Conservation (phyloP, 2,329 filamentous ascomycete genomes). For the Apiospora aurea region DNA sequence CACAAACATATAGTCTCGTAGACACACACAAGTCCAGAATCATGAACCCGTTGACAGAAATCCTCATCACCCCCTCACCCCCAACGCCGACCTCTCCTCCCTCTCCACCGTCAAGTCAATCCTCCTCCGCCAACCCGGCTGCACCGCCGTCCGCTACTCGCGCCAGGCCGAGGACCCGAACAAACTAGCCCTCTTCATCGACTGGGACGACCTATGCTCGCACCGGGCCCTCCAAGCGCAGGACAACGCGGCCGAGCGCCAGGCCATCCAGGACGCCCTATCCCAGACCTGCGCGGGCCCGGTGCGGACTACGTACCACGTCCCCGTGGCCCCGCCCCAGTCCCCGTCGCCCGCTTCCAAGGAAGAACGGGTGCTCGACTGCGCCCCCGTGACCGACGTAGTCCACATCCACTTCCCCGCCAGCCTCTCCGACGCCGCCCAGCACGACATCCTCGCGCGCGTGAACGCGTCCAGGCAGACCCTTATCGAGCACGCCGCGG, state of each 20-base stretch:
- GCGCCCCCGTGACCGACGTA: conserved; percentile 31
- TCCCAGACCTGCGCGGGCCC: background rate
- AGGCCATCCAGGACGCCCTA: background rate
- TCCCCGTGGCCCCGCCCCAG: conserved; percentile 30
- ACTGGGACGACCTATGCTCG: conserved; percentile 34
- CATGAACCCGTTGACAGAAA: no score
- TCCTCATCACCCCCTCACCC: conserved; percentile 32
- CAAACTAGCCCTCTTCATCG: conserved; percentile 33
- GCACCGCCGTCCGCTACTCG: conserved; percentile 33
- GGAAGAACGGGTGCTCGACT: conserved; percentile 15
- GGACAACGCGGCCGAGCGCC: background rate
- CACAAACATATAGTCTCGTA: no score
- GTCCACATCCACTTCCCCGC: conserved; percentile 32
- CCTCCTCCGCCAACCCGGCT: conserved; percentile 33
- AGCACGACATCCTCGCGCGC: background rate
- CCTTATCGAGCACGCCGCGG: conserved; percentile 12
- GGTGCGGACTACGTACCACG: conserved; percentile 31
- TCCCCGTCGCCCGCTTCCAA: conserved; percentile 28
- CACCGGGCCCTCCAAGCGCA: conserved; percentile 28
- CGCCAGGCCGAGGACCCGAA: conserved; percentile 28
- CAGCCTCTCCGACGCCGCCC: conserved; percentile 24
- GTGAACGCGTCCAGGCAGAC: background rate
- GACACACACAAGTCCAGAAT: no score
- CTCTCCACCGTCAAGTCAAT: background rate
- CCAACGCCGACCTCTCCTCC: conserved; percentile 25